Conservation (phyloP, 116 monocot genomes). For the Trichopus zeylanicus region DNA sequence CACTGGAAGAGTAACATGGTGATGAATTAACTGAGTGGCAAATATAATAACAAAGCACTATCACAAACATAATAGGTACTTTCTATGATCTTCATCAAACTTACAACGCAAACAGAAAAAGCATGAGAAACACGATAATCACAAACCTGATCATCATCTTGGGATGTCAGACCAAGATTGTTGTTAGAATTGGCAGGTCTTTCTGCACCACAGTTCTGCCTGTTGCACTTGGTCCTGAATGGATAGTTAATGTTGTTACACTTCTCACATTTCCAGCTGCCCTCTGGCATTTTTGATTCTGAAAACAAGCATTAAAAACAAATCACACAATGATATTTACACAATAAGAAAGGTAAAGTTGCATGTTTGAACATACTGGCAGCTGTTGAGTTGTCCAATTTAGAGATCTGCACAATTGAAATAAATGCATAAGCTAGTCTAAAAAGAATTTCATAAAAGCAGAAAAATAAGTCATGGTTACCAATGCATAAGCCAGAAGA, state of each 20-base stretch:
- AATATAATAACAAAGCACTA: neutral
- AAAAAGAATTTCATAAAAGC: too few relatives aligned
- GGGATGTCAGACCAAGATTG: conserved; percentile 24
- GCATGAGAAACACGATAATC: neutral
- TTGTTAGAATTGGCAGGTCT: conserved; percentile 51
- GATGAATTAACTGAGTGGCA: conserved; percentile 36
- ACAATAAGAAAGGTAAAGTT: too few relatives aligned
- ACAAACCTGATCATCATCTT: conserved; percentile 76
- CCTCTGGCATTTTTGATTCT: conserved; percentile 89
- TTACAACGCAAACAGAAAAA: conserved; percentile 1
- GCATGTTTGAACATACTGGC: conserved; percentile 62
- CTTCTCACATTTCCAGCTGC: conserved; percentile 90
- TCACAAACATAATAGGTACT: neutral
- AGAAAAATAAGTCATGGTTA: too few relatives aligned
- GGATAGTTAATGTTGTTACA: conserved; percentile 96
- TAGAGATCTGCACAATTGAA: conserved; percentile 36
- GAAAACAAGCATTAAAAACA: conserved; percentile 1
- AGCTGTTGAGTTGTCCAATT: conserved; percentile 48
- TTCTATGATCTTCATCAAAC: neutral
- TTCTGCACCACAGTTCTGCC: conserved; percentile 90
- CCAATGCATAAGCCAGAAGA: too few relatives aligned
- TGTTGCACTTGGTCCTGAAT: conserved; percentile 84
- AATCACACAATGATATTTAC: neutral
- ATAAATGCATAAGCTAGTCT: too few relatives aligned
- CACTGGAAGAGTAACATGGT: conserved; percentile 91